A percentile compares a stretch with the other conserved stretches of the same genome.
These are phyloP conservation scores for Heritiera littoralis DNA, from an alignment of 345 rosid species.

Conservation along the genomic window DNA sequence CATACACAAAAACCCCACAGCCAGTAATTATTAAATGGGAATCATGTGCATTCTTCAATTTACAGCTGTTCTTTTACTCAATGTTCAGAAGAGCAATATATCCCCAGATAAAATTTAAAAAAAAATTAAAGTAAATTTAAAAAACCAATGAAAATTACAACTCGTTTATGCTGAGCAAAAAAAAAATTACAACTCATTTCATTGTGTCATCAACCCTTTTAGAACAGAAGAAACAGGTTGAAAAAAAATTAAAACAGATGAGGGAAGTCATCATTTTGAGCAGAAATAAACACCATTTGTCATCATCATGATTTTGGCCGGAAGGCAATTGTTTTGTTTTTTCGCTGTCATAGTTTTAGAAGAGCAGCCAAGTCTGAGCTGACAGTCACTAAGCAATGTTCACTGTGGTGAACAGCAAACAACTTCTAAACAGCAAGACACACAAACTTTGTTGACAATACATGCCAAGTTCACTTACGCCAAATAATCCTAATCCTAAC, in stretches of 20 bases:
- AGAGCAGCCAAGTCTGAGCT: neutral
- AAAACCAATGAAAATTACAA: conserved; percentile 1
- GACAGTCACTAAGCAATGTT: conserved; percentile 6
- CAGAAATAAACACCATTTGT: neutral
- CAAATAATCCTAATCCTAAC: neutral
- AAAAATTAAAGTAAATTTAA: neutral
- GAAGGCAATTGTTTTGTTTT: neutral
- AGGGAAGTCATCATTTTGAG: neutral
- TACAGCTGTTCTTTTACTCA: neutral
- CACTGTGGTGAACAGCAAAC: conserved; percentile 2
- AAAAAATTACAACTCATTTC: neutral
- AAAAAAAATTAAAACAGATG: neutral
- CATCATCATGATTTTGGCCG: neutral
- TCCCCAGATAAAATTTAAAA: neutral
- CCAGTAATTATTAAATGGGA: conserved; percentile 1
- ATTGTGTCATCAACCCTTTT: neutral
- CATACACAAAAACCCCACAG: neutral
- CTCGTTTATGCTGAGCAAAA: neutral
- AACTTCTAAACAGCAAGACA: neutral
- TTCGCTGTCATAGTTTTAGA: neutral
- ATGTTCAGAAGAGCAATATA: neutral
- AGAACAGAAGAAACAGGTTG: neutral
- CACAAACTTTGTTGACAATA: neutral
- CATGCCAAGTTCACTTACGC: neutral
- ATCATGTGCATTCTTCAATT: neutral